phyloP scores from a whole-genome alignment of 2,329 filamentous ascomycete species.

The Polytolypa hystricis region DNA sequence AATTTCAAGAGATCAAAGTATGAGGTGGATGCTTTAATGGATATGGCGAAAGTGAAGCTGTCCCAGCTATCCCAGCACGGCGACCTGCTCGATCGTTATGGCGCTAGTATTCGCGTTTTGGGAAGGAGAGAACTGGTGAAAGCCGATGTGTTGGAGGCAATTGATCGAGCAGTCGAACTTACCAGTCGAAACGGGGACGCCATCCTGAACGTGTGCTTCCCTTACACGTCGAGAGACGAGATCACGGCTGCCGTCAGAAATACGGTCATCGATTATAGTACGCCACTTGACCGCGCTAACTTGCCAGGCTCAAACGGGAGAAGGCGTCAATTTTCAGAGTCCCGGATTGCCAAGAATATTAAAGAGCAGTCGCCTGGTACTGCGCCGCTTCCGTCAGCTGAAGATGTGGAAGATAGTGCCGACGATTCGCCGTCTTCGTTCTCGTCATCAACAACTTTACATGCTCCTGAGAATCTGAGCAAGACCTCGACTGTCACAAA shows the following conservation, averaged over 20 bases:
- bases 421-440: slow-evolving; percentile 28
- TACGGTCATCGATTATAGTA: slow-evolving; percentile 78
- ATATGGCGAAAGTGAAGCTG: slow-evolving; percentile 92
- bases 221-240: slow-evolving; percentile 91
- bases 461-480: slow-evolving; percentile 26
- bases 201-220: slow-evolving; percentile 89
- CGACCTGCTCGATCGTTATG: slow-evolving; percentile 84
- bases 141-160: slow-evolving; percentile 75
- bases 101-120: slow-evolving; percentile 72
- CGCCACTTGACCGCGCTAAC: slow-evolving; percentile 45
- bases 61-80: slow-evolving; percentile 87
- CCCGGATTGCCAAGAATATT: slow-evolving; percentile 77
- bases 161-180: slow-evolving; percentile 74
- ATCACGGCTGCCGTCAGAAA: slow-evolving; percentile 82
- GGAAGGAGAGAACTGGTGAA: slow-evolving; percentile 76
- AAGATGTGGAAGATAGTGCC: slow-evolving; percentile 9
- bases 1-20: slow-evolving; percentile 97
- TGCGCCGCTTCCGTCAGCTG: slow-evolving; percentile 13
- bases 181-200: slow-evolving; percentile 76
- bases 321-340: slow-evolving; percentile 71
- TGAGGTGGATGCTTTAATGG: slow-evolving; percentile 94
- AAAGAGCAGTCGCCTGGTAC: slow-evolving; percentile 49
- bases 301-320: slow-evolving; percentile 26
- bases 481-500: slow-evolving; percentile 8
- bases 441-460: slow-evolving; percentile 40